These are phyloP conservation scores for Mortierella alpina DNA, from an alignment of 192 early-diverging fungal species.

Conservation along the genomic window DNA sequence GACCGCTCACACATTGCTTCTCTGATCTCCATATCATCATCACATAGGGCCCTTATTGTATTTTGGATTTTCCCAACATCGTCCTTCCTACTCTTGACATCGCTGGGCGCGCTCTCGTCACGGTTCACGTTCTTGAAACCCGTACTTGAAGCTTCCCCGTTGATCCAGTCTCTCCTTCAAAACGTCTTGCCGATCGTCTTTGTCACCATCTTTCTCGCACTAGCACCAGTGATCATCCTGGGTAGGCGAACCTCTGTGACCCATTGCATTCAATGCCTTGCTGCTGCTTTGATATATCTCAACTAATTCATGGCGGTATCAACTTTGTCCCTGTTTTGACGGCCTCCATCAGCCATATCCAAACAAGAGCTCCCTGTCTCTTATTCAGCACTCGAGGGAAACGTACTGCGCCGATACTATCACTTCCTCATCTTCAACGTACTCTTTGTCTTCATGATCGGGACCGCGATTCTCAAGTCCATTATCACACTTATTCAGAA, in stretches of 20 bases:
- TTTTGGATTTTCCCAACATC: slow-evolving; percentile 75
- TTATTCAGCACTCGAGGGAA: slow-evolving; percentile 67
- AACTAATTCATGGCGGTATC: too few species aligned
- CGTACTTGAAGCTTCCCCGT: slow-evolving; percentile 55
- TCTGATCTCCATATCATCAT: not conserved
- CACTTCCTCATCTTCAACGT: slow-evolving; percentile 74
- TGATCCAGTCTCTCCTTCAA: slow-evolving; percentile 59
- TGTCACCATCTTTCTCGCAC: slow-evolving; percentile 62
- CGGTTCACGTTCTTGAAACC: slow-evolving; percentile 59
- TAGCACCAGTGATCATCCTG: slow-evolving; percentile 66
- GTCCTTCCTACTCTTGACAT: slow-evolving; percentile 67
- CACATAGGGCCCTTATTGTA: slow-evolving; percentile 61
- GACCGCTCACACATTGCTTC: not conserved
- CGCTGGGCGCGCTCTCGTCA: slow-evolving; percentile 58
- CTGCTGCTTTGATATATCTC: too few species aligned
- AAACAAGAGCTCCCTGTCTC: slow-evolving; percentile 67
- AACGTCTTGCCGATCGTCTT: slow-evolving; percentile 70
- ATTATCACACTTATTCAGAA: slow-evolving; percentile 58
- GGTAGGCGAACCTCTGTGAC: slow-evolving; percentile 34
- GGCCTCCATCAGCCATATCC: slow-evolving; percentile 58
- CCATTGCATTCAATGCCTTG: too few species aligned
- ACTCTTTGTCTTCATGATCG: slow-evolving; percentile 68
- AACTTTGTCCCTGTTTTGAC: not conserved
- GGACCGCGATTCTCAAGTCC: slow-evolving; percentile 62
- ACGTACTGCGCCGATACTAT: slow-evolving; percentile 64